Conservation (phyloP, 2,329 filamentous ascomycete genomes). For the Colletotrichum incanum region DNA sequence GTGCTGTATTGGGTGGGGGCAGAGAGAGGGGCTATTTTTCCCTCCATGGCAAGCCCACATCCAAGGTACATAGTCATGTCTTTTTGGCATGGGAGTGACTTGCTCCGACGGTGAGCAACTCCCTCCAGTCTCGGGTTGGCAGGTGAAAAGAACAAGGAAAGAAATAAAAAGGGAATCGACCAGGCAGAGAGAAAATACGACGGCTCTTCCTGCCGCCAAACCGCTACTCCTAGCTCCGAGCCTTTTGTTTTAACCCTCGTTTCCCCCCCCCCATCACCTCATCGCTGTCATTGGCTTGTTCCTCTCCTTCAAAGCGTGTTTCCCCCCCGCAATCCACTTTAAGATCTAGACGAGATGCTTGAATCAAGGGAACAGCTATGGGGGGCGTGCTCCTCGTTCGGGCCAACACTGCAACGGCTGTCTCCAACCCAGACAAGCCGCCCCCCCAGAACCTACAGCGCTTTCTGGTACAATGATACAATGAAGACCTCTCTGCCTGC, state of each 20-base stretch:
- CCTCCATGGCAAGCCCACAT: background rate
- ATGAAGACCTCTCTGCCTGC: constrained; percentile 9
- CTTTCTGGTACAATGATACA: background rate
- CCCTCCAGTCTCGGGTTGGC: constrained; percentile 19
- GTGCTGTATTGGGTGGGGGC: constrained; percentile 26
- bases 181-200: background rate
- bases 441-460: background rate
- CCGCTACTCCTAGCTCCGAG: constrained; percentile 24
- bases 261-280: constrained; percentile 6
- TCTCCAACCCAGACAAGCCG: background rate
- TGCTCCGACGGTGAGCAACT: constrained; percentile 16
- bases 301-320: background rate
- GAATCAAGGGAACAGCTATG: constrained; percentile 37
- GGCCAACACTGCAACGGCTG: constrained; percentile 26
- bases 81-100: constrained; percentile 26
- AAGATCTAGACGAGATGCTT: constrained; percentile 43
- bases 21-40: background rate
- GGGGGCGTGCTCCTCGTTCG: constrained; percentile 26
- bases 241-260: background rate
- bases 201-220: constrained; percentile 31
- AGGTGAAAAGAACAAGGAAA: constrained; percentile 26
- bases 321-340: constrained; percentile 40
- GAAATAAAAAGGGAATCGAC: background rate
- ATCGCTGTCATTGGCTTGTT: background rate
- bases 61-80: constrained; percentile 18